Conservation (phyloP, 345 rosid genomes). For the Nasturtium officinale region DNA sequence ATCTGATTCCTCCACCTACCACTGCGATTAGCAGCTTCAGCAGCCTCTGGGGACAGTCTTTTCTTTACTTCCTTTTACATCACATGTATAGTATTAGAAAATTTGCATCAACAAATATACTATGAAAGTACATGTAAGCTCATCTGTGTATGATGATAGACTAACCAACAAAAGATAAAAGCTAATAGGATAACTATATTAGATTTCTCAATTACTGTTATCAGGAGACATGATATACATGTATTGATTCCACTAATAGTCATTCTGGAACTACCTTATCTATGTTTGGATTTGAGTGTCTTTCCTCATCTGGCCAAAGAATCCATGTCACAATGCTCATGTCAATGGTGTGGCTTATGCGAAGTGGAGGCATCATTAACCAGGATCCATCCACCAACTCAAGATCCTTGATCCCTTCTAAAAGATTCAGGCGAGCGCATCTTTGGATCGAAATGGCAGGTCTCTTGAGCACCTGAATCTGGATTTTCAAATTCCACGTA, state of each 20-base stretch:
- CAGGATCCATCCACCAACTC: slow-evolving; percentile 59
- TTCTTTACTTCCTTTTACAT: slow-evolving; percentile 76
- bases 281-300: slow-evolving; percentile 77
- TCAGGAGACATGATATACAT: slow-evolving; percentile 9
- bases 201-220: slow-evolving; percentile 16
- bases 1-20: slow-evolving; percentile 98
- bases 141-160: slow-evolving; percentile 9
- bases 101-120: slow-evolving; percentile 2
- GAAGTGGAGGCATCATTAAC: slow-evolving; percentile 56
- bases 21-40: slow-evolving; percentile 83
- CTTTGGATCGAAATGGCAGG: slow-evolving; percentile 73
- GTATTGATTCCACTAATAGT: neutral
- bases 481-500: slow-evolving; percentile 90
- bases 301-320: slow-evolving; percentile 98
- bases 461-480: slow-evolving; percentile 77
- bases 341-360: slow-evolving; percentile 64
- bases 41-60: slow-evolving; percentile 77
- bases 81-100: slow-evolving; percentile 41
- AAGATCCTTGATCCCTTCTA: slow-evolving; percentile 49
- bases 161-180: slow-evolving; percentile 16
- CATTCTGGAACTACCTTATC: slow-evolving; percentile 68
- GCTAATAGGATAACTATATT: neutral
- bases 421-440: slow-evolving; percentile 50
- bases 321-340: slow-evolving; percentile 81
- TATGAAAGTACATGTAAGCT: slow-evolving; percentile 9